Percentiles rank a stretch among this genome's conserved stretches.
Conservation (phyloP, 192 early-diverging fungal genomes). For the Phlyctochytrium bullatum region DNA sequence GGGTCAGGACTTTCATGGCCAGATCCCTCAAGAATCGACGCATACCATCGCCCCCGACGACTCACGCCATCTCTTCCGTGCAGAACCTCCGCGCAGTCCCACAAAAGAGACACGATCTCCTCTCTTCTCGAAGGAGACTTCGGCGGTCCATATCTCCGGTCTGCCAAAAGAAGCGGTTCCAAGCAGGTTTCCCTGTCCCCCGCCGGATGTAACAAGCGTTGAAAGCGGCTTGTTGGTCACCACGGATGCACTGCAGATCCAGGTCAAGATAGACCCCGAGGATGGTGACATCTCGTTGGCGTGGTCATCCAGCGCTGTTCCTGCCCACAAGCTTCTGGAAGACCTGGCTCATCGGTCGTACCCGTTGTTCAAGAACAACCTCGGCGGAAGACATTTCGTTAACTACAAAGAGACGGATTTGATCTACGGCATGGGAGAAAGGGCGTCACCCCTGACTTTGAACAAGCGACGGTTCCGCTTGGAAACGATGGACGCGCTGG, state of each 20-base stretch:
- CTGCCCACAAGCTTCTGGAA: conserved; percentile 36
- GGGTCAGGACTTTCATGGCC: not conserved
- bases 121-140: not conserved
- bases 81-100: not conserved
- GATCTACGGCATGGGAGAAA: conserved; percentile 57
- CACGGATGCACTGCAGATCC: conserved; percentile 1
- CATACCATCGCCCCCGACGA: not conserved
- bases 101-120: not conserved
- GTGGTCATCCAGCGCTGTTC: conserved; percentile 4
- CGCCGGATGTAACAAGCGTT: not conserved
- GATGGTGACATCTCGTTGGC: conserved; percentile 2
- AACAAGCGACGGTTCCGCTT: conserved; percentile 48
- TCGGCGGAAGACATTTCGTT: conserved; percentile 43
- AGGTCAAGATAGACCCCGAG: not conserved
- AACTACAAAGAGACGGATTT: conserved; percentile 16
- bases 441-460: conserved; percentile 39
- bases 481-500: conserved; percentile 53
- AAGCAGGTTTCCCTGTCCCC: conserved; percentile 3
- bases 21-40: not conserved
- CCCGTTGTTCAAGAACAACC: conserved; percentile 9
- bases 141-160: not conserved
- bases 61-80: not conserved
- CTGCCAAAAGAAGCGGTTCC: not conserved
- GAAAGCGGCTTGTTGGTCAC: conserved; percentile 3
- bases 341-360: conserved; percentile 53